These are phyloP conservation scores for Beauveria sp. DNA, from an alignment of 2,329 filamentous ascomycete species.

Conservation along the genomic window DNA sequence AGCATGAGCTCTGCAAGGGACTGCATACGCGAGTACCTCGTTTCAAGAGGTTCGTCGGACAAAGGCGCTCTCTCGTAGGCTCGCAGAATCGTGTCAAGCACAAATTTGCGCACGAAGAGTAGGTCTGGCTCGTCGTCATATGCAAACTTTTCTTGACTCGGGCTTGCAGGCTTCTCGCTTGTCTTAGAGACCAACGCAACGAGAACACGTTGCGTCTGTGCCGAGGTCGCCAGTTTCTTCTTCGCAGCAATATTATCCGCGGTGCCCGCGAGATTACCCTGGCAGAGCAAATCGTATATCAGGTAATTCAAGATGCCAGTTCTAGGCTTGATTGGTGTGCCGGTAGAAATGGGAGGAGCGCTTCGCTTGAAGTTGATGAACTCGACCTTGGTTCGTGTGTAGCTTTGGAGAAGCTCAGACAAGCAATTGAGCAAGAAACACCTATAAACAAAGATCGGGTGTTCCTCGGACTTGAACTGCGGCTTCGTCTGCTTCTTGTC, in stretches of 20 bases:
- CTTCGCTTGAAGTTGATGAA: slow-evolving; percentile 99
- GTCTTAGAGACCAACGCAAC: slow-evolving; percentile 86
- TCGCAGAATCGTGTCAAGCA: slow-evolving; percentile 85
- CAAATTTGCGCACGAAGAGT: slow-evolving; percentile 87
- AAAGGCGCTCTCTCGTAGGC: slow-evolving; percentile 82
- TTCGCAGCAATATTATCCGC: slow-evolving; percentile 70
- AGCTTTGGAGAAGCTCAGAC: slow-evolving; percentile 81
- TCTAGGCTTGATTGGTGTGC: slow-evolving; percentile 88
- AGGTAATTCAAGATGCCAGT: slow-evolving; percentile 92
- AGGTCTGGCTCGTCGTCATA: slow-evolving; percentile 77
- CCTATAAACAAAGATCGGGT: slow-evolving; percentile 93
- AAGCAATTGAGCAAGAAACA: slow-evolving; percentile 92
- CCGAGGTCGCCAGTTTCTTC: slow-evolving; percentile 78
- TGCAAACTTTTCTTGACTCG: slow-evolving; percentile 48
- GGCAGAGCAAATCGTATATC: slow-evolving; percentile 66
- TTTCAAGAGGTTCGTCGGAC: slow-evolving; percentile 72
- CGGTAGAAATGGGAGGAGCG: slow-evolving; percentile 71
- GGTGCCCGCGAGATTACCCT: slow-evolving; percentile 55
- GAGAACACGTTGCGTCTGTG: slow-evolving; percentile 78
- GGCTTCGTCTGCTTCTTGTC: slow-evolving; percentile 62
- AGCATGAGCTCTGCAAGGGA: slow-evolving; percentile 87
- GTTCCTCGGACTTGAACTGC: slow-evolving; percentile 82
- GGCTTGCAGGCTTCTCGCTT: slow-evolving; percentile 61
- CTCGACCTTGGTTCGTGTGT: slow-evolving; percentile 92
- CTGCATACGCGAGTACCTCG: slow-evolving; percentile 81